These are phyloP conservation scores for Exophiala aquamarina DNA, from an alignment of 2,329 filamentous ascomycete species.

Conservation along the genomic window DNA sequence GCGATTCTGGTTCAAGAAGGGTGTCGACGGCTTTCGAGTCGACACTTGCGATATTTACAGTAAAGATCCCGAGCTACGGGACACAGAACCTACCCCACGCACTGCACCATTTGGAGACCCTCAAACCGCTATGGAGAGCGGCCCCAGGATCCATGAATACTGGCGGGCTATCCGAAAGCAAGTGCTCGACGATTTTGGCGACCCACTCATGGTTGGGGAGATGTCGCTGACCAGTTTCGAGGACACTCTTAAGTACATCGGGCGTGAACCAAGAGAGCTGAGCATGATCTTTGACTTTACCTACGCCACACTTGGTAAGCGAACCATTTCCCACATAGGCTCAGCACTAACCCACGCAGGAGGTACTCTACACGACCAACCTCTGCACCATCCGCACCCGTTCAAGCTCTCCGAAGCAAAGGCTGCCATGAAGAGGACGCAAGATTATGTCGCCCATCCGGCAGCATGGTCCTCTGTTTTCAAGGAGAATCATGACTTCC, in stretches of 20 bases:
- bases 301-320: conserved; percentile 62
- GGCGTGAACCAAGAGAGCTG: conserved; percentile 55
- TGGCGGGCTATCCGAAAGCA: conserved; percentile 64
- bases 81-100: conserved; percentile 58
- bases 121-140: conserved; percentile 60
- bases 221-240: conserved; percentile 57
- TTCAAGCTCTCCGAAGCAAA: conserved; percentile 54
- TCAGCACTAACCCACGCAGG: no score
- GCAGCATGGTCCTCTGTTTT: conserved; percentile 60
- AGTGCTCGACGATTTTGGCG: conserved; percentile 57
- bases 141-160: conserved; percentile 67
- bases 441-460: conserved; percentile 45
- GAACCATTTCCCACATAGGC: conserved; percentile 54
- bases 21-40: conserved; percentile 68
- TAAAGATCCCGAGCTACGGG: conserved; percentile 54
- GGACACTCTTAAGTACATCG: conserved; percentile 61
- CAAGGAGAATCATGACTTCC: conserved; percentile 65
- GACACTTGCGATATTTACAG: conserved; percentile 69
- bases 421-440: conserved; percentile 52
- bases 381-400: no score
- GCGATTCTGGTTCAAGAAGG: conserved; percentile 71
- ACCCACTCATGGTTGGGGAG: conserved; percentile 69
- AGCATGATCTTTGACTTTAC: conserved; percentile 72
- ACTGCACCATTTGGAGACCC: conserved; percentile 42
- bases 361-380: no score